phyloP scores from a whole-genome alignment of 306 rosid species.

The Albizia julibrissin region DNA sequence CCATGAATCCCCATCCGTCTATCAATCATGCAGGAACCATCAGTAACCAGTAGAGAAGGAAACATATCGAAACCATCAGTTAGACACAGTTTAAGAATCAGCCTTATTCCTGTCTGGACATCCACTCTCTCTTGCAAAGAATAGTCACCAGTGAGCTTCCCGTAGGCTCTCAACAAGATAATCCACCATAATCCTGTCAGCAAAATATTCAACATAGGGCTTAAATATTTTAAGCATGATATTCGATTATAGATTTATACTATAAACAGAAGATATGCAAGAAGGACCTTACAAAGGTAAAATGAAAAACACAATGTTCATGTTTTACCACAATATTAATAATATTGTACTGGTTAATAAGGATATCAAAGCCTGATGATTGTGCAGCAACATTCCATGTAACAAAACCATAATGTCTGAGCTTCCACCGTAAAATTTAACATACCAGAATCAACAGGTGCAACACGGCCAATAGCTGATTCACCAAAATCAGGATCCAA shows the following conservation, averaged over 20 bases:
- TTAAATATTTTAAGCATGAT: conserved; percentile 17
- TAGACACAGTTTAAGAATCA: conserved; percentile 80
- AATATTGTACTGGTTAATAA: not conserved
- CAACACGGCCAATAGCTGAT: conserved; percentile 96
- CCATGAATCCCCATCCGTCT: no score
- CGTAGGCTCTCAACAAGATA: conserved; percentile 89
- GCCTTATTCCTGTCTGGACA: conserved; percentile 84
- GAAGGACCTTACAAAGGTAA: not conserved
- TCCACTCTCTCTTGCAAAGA: conserved; percentile 89
- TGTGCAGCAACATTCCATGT: not conserved
- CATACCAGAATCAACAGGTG: conserved; percentile 89
- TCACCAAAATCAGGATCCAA: conserved; percentile 96
- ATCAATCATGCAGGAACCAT: conserved; percentile 66
- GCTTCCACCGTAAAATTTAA: conserved; percentile 7
- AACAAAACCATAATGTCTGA: not conserved
- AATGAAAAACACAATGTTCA: not conserved
- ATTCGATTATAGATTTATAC: not conserved
- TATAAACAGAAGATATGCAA: not conserved
- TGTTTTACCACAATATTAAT: not conserved
- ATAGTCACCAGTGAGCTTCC: conserved; percentile 85
- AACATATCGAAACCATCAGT: conserved; percentile 94
- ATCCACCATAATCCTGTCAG: conserved; percentile 92
- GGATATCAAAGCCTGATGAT: conserved; percentile 7
- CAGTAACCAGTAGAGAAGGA: conserved; percentile 84
- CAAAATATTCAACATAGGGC: conserved; percentile 11